Percentiles rank a stretch among this genome's conserved stretches.
Conservation (phyloP, 257 asterid genomes). For the Paraleonurus japonicus region DNA sequence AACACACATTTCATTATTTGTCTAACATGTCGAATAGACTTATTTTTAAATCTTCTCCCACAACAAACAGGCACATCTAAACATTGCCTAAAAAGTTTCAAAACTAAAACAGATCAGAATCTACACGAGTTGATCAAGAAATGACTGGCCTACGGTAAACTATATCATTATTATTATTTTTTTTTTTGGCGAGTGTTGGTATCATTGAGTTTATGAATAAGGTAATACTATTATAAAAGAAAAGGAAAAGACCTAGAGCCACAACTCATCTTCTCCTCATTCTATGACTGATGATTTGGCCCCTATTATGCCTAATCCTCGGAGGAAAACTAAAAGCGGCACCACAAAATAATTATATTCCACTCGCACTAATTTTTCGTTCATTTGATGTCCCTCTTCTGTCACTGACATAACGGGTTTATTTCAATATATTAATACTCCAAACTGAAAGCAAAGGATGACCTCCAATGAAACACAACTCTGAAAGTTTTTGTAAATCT, state of each 20-base stretch:
- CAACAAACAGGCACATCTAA: not conserved
- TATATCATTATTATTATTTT: no score
- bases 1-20: not conserved
- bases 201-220: no score
- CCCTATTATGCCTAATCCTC: not conserved
- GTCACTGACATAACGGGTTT: not conserved
- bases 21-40: not conserved
- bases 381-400: no score
- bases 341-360: not conserved
- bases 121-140: no score
- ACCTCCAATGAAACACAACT: not conserved
- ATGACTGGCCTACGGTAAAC: no score
- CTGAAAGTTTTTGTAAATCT: not conserved
- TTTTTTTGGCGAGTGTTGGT: not conserved
- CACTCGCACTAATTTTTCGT: not conserved
- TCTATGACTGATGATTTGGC: not conserved
- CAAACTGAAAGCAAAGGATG: not conserved
- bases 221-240: no score
- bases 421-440: not conserved
- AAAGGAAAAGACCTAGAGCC: no score
- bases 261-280: not conserved
- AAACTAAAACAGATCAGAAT: not conserved
- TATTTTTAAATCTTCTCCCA: not conserved
- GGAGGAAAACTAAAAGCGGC: not conserved
- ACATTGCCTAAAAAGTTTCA: not conserved